Conservation (phyloP, 805 yeast species). For the Hanseniaspora meyeri region DNA sequence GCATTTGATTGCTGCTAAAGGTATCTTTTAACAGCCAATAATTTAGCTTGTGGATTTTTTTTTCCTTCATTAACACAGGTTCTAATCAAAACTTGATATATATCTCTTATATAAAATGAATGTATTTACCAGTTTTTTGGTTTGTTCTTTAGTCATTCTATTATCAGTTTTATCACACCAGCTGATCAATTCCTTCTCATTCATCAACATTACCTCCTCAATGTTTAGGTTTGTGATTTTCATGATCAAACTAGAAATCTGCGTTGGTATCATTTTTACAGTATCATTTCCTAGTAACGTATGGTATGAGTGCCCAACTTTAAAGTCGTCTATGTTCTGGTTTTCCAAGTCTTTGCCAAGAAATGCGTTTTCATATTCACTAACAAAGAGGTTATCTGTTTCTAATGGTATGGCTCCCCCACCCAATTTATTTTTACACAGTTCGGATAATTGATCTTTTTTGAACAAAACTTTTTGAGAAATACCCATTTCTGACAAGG, state of each 20-base stretch:
- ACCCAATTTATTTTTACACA: constrained; percentile 4
- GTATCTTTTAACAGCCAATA: too few species aligned
- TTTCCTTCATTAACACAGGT: too few species aligned
- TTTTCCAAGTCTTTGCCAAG: neutral
- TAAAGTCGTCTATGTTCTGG: neutral
- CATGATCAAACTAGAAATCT: neutral
- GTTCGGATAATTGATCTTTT: neutral
- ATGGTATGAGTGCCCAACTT: neutral
- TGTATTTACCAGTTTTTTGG: neutral
- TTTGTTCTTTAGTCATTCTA: neutral
- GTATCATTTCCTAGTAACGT: neutral
- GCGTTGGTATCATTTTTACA: neutral
- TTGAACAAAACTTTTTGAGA: constrained; percentile 1
- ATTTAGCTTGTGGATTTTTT: too few species aligned
- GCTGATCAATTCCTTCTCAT: neutral
- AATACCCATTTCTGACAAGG: constrained; percentile 1
- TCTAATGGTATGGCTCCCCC: constrained; percentile 3
- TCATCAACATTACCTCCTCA: constrained; percentile 1
- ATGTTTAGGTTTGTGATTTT: neutral
- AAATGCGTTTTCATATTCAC: neutral
- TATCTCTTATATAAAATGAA: constrained; percentile 10
- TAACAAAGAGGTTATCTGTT: neutral
- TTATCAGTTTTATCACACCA: neutral
- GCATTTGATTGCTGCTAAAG: too few species aligned
- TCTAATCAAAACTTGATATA: neutral